Conservation (phyloP, 768 basidiomycete genomes). For the Pseudohyphozyma bogoriensis region DNA sequence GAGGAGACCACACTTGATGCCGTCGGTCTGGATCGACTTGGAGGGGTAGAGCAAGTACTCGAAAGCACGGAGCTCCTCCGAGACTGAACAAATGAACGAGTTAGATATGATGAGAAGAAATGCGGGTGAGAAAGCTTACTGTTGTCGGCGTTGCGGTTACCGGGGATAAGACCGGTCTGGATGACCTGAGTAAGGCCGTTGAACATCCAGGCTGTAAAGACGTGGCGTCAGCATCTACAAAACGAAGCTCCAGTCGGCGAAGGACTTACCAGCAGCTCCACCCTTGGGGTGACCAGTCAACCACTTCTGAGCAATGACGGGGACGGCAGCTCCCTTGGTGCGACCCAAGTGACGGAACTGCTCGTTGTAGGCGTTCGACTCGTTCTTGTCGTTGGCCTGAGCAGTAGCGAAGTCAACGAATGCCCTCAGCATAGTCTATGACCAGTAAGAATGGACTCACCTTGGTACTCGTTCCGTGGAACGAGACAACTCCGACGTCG, state of each 20-base stretch:
- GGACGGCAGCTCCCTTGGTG: constrained; percentile 90
- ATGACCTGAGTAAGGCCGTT: constrained; percentile 81
- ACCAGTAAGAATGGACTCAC: constrained; percentile 1
- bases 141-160: constrained; percentile 76
- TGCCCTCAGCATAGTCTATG: background rate
- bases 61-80: constrained; percentile 67
- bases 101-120: too few species aligned
- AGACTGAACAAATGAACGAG: too few species aligned
- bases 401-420: background rate
- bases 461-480: too few species aligned
- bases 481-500: constrained; percentile 55
- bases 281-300: constrained; percentile 96
- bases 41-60: constrained; percentile 94
- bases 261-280: constrained; percentile 63
- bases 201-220: constrained; percentile 46
- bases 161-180: constrained; percentile 75
- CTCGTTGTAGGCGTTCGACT: constrained; percentile 92
- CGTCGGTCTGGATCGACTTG: constrained; percentile 83
- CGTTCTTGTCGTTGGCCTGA: constrained; percentile 77
- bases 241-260: background rate
- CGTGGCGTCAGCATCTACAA: constrained; percentile 61
- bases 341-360: constrained; percentile 81
- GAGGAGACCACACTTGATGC: constrained; percentile 41
- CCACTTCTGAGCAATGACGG: constrained; percentile 94
- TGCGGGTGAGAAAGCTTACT: too few species aligned